Evolutionary conservation across 176 grass and related monocot species (phyloP).

Genomic region (Aegilops umbellulata): DNA sequence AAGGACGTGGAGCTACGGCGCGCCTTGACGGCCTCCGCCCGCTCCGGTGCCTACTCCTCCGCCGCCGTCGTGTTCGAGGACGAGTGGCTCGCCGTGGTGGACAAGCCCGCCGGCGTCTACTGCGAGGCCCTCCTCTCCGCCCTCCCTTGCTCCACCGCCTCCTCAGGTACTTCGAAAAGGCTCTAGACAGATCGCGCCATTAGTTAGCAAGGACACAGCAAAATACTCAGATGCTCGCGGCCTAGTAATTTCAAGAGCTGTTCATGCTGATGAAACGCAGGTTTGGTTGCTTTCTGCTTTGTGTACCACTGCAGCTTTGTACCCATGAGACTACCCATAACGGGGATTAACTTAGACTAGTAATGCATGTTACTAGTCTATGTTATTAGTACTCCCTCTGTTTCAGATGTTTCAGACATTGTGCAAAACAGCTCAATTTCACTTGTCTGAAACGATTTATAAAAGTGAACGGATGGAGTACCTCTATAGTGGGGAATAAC

Average conservation of each 20-base stretch:
- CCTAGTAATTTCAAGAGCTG: not conserved
- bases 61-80: slow-evolving; percentile 69
- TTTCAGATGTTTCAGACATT: no score
- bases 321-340: not conserved
- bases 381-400: no score
- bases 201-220: not conserved
- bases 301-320: not conserved
- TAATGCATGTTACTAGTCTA: no score
- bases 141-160: slow-evolving; percentile 23
- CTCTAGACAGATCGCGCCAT: not conserved
- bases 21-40: slow-evolving; percentile 70
- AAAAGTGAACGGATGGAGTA: no score
- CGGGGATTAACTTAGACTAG: no score
- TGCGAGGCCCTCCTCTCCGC: slow-evolving; percentile 75
- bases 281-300: not conserved
- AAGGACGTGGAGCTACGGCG: slow-evolving; percentile 86
- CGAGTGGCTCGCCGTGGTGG: slow-evolving; percentile 69
- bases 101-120: slow-evolving; percentile 87
- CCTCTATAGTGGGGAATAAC: no score
- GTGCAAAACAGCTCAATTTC: no score
- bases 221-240: not conserved
- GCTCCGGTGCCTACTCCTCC: slow-evolving; percentile 35
- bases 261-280: not conserved
- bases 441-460: no score
- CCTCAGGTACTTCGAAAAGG: not conserved